These are phyloP conservation scores for Aspergillus niger DNA, from an alignment of 2,329 filamentous ascomycete species.

Conservation along the genomic window DNA sequence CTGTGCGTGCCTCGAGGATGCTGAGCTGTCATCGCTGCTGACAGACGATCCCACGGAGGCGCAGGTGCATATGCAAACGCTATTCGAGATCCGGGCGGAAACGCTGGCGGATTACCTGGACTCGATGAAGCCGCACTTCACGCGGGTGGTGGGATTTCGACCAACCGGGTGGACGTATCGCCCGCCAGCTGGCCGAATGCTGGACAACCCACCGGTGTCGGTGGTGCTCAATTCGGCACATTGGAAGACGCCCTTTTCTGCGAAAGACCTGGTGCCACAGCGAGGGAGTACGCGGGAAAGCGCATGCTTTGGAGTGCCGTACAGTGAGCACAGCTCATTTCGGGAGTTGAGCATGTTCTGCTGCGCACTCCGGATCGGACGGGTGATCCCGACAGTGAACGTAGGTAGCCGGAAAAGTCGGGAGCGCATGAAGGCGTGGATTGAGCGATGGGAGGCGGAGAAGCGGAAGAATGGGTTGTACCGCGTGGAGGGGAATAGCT, in stretches of 20 bases:
- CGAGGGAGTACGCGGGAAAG: slow-evolving; percentile 79
- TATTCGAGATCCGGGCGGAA: slow-evolving; percentile 91
- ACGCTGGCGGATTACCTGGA: slow-evolving; percentile 87
- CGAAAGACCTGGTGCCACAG: slow-evolving; percentile 74
- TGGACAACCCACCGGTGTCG: slow-evolving; percentile 63
- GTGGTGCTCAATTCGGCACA: slow-evolving; percentile 66
- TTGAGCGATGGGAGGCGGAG: slow-evolving; percentile 64
- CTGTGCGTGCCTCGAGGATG: slow-evolving; percentile 80
- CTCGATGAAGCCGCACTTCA: slow-evolving; percentile 77
- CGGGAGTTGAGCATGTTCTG: slow-evolving; percentile 92
- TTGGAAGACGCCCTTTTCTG: slow-evolving; percentile 75
- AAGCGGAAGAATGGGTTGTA: slow-evolving; percentile 65
- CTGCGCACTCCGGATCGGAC: slow-evolving; percentile 82
- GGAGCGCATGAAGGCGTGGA: slow-evolving; percentile 68
- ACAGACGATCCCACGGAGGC: slow-evolving; percentile 80
- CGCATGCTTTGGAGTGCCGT: slow-evolving; percentile 90
- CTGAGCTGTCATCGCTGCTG: slow-evolving; percentile 74
- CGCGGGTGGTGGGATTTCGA: slow-evolving; percentile 83
- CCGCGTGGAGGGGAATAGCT: slow-evolving; percentile 34
- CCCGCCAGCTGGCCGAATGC: slow-evolving; percentile 65
- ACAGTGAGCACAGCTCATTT: slow-evolving; percentile 94
- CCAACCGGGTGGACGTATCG: slow-evolving; percentile 95
- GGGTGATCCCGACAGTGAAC: slow-evolving; percentile 92
- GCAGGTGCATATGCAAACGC: slow-evolving; percentile 95
- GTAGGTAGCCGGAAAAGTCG: slow-evolving; percentile 65